Base-by-base conservation (phyloP, 78 protist genomes). In the Speleostelium caveatum region DNA sequence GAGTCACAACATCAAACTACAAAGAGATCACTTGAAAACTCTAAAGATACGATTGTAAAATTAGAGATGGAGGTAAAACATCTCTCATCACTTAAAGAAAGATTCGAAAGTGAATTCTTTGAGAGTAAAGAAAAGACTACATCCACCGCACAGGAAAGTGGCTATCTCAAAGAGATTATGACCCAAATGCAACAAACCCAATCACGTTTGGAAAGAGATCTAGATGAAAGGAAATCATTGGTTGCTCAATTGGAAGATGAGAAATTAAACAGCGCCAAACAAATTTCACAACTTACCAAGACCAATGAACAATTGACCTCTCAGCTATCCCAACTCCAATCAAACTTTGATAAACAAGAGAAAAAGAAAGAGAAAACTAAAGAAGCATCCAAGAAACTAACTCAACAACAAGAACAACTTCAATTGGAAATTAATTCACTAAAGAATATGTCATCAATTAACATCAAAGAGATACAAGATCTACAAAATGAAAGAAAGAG, bases 101-200 rank as follows among this genome's bases (percentile, higher is more conserved):
- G 91, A 59, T 83, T 83, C 49, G 91, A 83, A 69, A 83, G 55
- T 60, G 91, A 83, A 32, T 83, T 83, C 79, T 83, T 83, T 71
- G 91, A 42, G 38, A 79, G 73, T 19, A 83, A 67, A 22, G 79
- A 67, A 69, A 42, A 67, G 30, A 83, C 39, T 59, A 45, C 91
- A 10, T 59, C 58, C 1, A 33, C 10, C 38, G 76, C 91, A 14
- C 91, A 83, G 55, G 91, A 83, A 30, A 28, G 53, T 22, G 38
- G 49, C 24, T 83, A 83, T 83, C 68, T 83, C 1, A 83, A 83
- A 32, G 91, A 83, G 61, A 75, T 83, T 10, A 83, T 79, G 0
- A 0, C 36, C 1, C 91, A 83, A 60, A 83, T 83, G 91, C 69
- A 83, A 60, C 79, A 69, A 19, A 83, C 53, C n/a, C 91, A 83